Base-by-base conservation (phyloP, 1,284 basidiomycete species). In the Tremellales sp. region DNA sequence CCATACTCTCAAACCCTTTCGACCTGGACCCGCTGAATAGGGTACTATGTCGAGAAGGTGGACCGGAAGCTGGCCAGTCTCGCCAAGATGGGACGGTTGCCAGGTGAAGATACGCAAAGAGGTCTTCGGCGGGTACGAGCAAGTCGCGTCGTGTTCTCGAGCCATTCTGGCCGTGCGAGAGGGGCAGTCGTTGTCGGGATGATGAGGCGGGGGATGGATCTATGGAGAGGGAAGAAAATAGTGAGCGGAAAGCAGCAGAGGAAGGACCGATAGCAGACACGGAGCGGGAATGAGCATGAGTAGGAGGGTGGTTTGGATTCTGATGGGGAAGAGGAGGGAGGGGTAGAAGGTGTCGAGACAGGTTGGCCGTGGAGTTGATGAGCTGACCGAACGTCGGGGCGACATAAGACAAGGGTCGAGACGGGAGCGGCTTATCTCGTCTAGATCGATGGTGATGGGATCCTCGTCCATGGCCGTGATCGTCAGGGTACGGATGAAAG, bases 141-240 rank as follows among this genome's bases (percentile, higher is more conserved):
- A 48, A 17, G 12, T 55, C 27, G n/a, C 13, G 4, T 42, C 35
- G 41, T 21, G 49, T 40, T 40, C 43, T 25, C 17, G 40, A n/a
- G 25, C 19, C 17, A 6, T 17, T 23, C 40, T 27, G 45, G 29
- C n/a, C n/a, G 22, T 24, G 19, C 29, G 26, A 23, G 25, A 19
- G 4, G 36, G 39, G 37, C 15, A 8, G 26, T 15, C 27, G 39
- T 26, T 31, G 40, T 42, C 19, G 49, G 24, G 29, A 27, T 25
- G 23, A 21, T 31, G 46, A 36, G 45, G 35, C 12, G 15, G 51
- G 37, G 25, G 35, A 23, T 22, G 40, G 15, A 37, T 53, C 53
- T 36, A 62, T 25, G n/a, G 57, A 53, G 11, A 66, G 50, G n/a
- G 57, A 57, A n/a, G 64, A 59, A 40, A 64, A 64, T 12, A 66